Evolutionary conservation across 495 filamentous ascomycete genomes (phyloP).

Genomic region (Talaromyces liani): DNA sequence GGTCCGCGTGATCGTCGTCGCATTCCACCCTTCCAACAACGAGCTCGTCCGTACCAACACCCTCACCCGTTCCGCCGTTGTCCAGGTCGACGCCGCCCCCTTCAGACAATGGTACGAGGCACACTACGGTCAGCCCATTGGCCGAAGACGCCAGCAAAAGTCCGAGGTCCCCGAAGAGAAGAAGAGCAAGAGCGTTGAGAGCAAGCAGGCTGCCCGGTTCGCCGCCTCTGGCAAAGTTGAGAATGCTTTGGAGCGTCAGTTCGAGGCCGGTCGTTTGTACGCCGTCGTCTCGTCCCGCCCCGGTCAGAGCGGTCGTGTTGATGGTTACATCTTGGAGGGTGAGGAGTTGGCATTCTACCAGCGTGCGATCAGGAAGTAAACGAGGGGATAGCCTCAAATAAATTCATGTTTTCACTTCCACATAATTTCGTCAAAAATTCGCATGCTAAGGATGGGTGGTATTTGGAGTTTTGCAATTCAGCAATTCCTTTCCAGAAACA

Average conservation of each 20-base stretch:
- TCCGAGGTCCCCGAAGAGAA: slow-evolving; percentile 62
- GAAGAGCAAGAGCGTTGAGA: slow-evolving; percentile 88
- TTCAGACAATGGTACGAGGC: slow-evolving; percentile 99
- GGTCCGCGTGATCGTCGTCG: slow-evolving; percentile 95
- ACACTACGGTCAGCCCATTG: slow-evolving; percentile 87
- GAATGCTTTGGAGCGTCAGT: slow-evolving; percentile 85
- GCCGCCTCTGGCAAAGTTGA: slow-evolving; percentile 86
- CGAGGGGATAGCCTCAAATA: slow-evolving; percentile 20
- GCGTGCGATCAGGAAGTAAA: slow-evolving; percentile 95
- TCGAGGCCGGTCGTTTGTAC: slow-evolving; percentile 95
- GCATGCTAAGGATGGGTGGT: slow-evolving; percentile 12
- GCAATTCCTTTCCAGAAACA: slow-evolving; percentile 33
- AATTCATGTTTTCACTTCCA: slow-evolving; percentile 9
- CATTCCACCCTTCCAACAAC: slow-evolving; percentile 99
- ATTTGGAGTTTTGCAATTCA: slow-evolving; percentile 34
- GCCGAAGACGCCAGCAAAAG: slow-evolving; percentile 85
- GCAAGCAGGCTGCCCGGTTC: slow-evolving; percentile 88
- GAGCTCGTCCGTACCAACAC: slow-evolving; percentile 99
- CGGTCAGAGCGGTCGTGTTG: slow-evolving; percentile 90
- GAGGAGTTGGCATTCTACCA: slow-evolving; percentile 99
- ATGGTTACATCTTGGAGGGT: slow-evolving; percentile 98
- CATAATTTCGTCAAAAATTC: not conserved
- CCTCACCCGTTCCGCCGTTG: slow-evolving; percentile 95
- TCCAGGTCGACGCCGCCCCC: slow-evolving; percentile 96
- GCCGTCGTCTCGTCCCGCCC: slow-evolving; percentile 87